phyloP scores from a whole-genome alignment of 2,329 filamentous ascomycete species.

The Aspergillus quadrilineatus region DNA sequence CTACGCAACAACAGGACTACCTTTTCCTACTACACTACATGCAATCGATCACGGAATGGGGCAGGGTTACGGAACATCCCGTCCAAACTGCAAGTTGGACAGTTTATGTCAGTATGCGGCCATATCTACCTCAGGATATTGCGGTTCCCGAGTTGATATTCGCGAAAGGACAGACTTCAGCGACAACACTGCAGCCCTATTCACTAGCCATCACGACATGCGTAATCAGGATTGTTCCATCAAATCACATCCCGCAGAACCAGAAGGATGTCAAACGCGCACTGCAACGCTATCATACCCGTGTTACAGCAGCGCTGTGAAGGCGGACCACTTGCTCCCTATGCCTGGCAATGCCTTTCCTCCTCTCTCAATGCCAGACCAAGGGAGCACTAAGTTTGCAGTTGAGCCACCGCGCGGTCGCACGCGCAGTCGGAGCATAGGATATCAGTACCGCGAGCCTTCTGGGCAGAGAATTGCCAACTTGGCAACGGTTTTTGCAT shows the following conservation, averaged over 20 bases:
- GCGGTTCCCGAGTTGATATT: neutral
- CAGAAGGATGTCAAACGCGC: neutral
- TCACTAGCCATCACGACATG: neutral
- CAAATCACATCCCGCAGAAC: neutral
- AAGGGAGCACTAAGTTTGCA: neutral
- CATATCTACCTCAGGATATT: neutral
- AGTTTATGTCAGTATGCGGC: neutral
- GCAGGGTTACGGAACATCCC: neutral
- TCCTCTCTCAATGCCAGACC: neutral
- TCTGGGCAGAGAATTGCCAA: conserved; percentile 21
- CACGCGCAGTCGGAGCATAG: conserved; percentile 26
- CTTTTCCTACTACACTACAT: neutral
- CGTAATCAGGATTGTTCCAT: neutral
- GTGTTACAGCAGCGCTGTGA: neutral
- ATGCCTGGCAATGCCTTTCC: neutral
- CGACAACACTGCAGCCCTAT: neutral
- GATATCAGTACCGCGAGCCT: conserved; percentile 20
- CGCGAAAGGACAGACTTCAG: neutral
- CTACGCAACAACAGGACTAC: neutral
- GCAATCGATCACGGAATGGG: neutral
- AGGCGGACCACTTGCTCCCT: neutral
- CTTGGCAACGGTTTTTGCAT: conserved; percentile 11
- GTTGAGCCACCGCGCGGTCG: conserved; percentile 25
- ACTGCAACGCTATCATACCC: neutral
- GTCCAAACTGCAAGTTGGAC: neutral